Base-by-base conservation (phyloP, 805 yeast species). In the Candida incommunis region DNA sequence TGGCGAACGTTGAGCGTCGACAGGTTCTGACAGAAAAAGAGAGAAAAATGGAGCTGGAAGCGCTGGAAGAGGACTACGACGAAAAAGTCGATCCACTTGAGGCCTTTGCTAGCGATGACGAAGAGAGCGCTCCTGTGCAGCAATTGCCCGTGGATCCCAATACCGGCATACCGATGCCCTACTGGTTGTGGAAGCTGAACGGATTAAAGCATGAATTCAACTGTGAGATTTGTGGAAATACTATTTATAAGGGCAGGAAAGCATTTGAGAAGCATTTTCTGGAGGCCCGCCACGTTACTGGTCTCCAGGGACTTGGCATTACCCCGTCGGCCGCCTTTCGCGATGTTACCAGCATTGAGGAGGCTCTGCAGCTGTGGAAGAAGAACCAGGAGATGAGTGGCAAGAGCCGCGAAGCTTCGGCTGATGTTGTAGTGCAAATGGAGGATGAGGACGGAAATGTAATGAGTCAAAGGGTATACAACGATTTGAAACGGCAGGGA, bases 361-460 rank as follows among this genome's bases (percentile, higher is more conserved):
- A 88, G 42, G 96, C 88, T 0, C 48, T 48, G 20, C 54, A 65
- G 13, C 60, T 92, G 23, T 74, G 82, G 76, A 65, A 66, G 2
- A 64, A 62, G 23, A 49, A 79, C 7, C 65, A 65, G 45, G 54
- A 58, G 43, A 66, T 67, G 42, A 52, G 56, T 3, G 58, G 71
- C 37, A 52, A 59, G 7, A 61, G 61, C 43, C 65, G 65, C 22
- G 66, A 69, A 44, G 58, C 55, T 41, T 16, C 16, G 7, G 40
- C 27, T 4, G 82, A 80, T 50, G 67, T 70, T 44, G 75, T 76
- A 1, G 71, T 80, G 11, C 95, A 92, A 60, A 82, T 88, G 27
- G 97, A 90, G 59, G 97, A 92, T 57, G 81, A 76, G 1, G 87
- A 85, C 16, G 98, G 97, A 9, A 90, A 92, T 57, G 95, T 85